Conservation (phyloP, 345 rosid species). For the Bretschneidera sinensis region DNA sequence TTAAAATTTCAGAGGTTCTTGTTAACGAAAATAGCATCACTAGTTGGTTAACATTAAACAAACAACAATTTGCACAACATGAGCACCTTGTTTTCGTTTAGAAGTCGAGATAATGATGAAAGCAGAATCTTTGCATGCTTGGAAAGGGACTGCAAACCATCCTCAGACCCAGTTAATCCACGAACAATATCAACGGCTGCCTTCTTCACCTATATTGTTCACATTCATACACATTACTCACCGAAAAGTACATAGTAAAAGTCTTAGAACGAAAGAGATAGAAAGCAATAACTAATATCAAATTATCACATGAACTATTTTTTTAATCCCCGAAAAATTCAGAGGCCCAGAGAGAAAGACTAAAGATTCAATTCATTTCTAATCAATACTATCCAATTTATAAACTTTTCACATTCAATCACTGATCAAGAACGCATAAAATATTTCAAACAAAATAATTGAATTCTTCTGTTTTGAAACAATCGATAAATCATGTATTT, state of each 20-base stretch:
- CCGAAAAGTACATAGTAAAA: neutral
- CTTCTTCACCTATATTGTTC: constrained; percentile 61
- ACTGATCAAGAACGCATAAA: too few relatives aligned
- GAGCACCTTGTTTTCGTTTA: constrained; percentile 64
- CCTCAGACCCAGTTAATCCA: constrained; percentile 82
- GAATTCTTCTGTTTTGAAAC: too few relatives aligned
- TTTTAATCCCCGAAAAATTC: too few relatives aligned
- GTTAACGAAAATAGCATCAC: neutral
- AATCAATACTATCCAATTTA: too few relatives aligned
- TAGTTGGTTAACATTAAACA: neutral
- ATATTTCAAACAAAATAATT: too few relatives aligned
- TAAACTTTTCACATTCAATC: too few relatives aligned
- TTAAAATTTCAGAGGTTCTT: neutral
- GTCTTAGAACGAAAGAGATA: neutral
- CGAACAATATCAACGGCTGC: constrained; percentile 79
- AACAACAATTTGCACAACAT: neutral
- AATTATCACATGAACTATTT: too few relatives aligned
- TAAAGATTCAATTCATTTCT: too few relatives aligned
- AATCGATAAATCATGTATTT: too few relatives aligned
- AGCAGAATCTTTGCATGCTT: constrained; percentile 42
- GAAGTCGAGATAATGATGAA: constrained; percentile 54
- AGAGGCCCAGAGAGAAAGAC: too few relatives aligned
- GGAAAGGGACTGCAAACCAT: constrained; percentile 66
- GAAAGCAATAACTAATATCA: neutral
- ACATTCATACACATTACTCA: neutral